Evolutionary conservation across 139 green algal species (phyloP), one percentile per base, ranked within the genome.

Genomic region (Chlorella sp.): DNA sequence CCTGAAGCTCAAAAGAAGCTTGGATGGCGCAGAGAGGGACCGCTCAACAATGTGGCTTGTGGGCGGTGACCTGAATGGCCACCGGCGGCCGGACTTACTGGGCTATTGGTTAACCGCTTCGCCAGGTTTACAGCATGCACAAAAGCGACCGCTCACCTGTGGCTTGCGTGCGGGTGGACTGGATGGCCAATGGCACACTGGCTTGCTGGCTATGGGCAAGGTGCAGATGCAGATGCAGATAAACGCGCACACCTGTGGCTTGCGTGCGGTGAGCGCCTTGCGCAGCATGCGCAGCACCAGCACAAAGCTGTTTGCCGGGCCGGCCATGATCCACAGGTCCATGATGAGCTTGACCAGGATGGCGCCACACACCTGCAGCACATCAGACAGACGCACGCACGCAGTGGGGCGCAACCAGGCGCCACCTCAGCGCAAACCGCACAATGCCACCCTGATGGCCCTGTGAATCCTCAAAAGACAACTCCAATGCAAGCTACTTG

Each of bases 261-360:
- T 73, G 42, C 26, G 55, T n/a, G 64, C 63, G 63, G 31, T 4
- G 63, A 89, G 77, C 31, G 85, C 76, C 68, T 87, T 75, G 35
- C 88, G 80, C 78, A 94, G 79, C 78, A 93, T 82, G 55, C 85
- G 80, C 20, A 90, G 84, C 71, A 87, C 81, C 35, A 93, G 70
- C 0, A 86, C 78, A 72, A 87, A 88, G 1, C 87, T 76, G 2
- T 51, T 63, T 1, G 61, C 64, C 3, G 84, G 73, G 1, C 85
- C 87, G 1, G 72, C 76, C 20, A 71, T 68, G 14, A 88, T 51
- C 61, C 83, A 93, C 63, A 93, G 49, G 73, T 94, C 90, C 74
- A 93, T 77, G 20, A 94, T 31, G 0, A 94, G 76, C 76, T 94
- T 93, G 22, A 91, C 66, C 26, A 93, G 73, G 35, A 94, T 81